Evolutionary conservation across 805 yeast genomes (phyloP).

Genomic region (Vanderwaltozyma yarrowii): DNA sequence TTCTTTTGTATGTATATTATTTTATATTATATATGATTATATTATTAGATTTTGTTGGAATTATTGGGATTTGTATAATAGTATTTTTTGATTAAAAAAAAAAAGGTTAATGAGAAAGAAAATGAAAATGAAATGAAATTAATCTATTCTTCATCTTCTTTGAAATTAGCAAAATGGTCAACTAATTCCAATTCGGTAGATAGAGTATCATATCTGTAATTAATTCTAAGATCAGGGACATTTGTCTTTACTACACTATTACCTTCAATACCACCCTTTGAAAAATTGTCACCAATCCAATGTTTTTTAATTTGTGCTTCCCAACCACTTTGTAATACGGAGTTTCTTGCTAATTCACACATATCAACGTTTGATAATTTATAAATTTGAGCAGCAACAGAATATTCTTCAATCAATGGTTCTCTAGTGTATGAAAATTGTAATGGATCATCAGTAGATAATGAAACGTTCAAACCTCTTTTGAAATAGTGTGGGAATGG

Average conservation of each 20-base stretch:
- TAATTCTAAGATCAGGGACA: slow-evolving; percentile 81
- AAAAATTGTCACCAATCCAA: slow-evolving; percentile 75
- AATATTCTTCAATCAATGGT: slow-evolving; percentile 93
- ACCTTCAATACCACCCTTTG: slow-evolving; percentile 56
- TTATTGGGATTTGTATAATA: too few relatives aligned
- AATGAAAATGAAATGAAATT: not conserved
- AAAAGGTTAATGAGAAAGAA: too few relatives aligned
- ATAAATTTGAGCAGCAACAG: slow-evolving; percentile 97
- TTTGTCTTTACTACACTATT: slow-evolving; percentile 90
- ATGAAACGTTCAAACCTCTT: slow-evolving; percentile 86
- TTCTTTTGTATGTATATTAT: too few relatives aligned
- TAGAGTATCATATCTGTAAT: slow-evolving; percentile 76
- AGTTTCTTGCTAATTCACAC: slow-evolving; percentile 92
- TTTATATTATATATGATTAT: too few relatives aligned
- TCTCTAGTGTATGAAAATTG: slow-evolving; percentile 96
- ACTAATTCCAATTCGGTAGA: slow-evolving; percentile 61
- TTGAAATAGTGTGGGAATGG: slow-evolving; percentile 88
- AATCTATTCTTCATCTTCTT: slow-evolving; percentile 1
- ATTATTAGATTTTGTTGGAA: too few relatives aligned
- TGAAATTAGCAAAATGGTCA: slow-evolving; percentile 39
- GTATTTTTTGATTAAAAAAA: too few relatives aligned
- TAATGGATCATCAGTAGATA: slow-evolving; percentile 95
- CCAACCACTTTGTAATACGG: slow-evolving; percentile 91
- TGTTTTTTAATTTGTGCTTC: slow-evolving; percentile 78
- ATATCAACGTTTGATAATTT: slow-evolving; percentile 89